Conservation (phyloP, 2,329 filamentous ascomycete species). For the Trichophyton rubrum region DNA sequence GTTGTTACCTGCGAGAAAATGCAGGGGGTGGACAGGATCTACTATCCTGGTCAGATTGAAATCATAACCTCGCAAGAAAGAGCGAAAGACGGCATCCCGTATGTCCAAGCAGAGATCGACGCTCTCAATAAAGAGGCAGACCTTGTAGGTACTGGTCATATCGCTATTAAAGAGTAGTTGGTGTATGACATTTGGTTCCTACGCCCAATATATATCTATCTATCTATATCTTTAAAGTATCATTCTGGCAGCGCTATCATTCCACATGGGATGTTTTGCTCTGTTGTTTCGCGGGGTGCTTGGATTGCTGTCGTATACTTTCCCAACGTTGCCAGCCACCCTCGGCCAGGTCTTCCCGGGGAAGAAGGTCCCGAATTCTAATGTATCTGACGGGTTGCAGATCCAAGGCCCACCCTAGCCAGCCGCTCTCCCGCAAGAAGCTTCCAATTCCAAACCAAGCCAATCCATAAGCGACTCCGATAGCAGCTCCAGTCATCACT, state of each 20-base stretch:
- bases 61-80: conserved; percentile 36
- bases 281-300: not conserved
- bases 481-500: conserved; percentile 65
- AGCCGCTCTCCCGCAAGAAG: conserved; percentile 52
- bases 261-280: not conserved
- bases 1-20: conserved; percentile 42
- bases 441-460: conserved; percentile 67
- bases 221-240: not conserved
- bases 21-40: conserved; percentile 43
- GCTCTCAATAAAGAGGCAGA: conserved; percentile 41
- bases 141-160: conserved; percentile 25
- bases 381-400: conserved; percentile 51
- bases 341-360: conserved; percentile 79
- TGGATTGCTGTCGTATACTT: conserved; percentile 26
- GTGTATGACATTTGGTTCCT: too few relatives aligned
- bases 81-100: conserved; percentile 37
- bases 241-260: not conserved
- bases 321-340: conserved; percentile 93
- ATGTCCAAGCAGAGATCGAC: conserved; percentile 36
- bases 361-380: conserved; percentile 67
- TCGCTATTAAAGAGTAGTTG: not conserved
- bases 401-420: conserved; percentile 61
- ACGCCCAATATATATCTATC: not conserved
- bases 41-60: conserved; percentile 47
- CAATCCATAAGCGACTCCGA: conserved; percentile 58